These are phyloP conservation scores for Clathrospora elynae DNA, from an alignment of 2,329 filamentous ascomycete genomes.

Conservation along the genomic window DNA sequence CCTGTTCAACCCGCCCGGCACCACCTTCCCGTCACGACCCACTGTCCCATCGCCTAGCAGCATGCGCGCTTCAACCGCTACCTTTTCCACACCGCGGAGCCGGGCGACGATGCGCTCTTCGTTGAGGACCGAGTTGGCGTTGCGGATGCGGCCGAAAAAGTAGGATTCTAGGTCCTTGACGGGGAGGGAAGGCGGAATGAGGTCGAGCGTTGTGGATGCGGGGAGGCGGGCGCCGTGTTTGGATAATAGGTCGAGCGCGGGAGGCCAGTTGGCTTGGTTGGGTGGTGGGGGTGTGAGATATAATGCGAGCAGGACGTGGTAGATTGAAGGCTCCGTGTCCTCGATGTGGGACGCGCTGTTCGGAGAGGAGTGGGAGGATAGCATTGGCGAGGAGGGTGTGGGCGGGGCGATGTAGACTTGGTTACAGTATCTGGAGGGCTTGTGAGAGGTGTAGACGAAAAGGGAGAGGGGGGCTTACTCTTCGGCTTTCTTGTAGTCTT, in stretches of 20 bases:
- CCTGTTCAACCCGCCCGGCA: constrained; percentile 60
- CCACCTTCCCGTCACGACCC: constrained; percentile 57
- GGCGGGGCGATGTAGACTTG: constrained; percentile 67
- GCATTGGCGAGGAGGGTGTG: constrained; percentile 20
- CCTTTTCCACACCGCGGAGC: constrained; percentile 76
- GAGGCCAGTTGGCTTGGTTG: constrained; percentile 72
- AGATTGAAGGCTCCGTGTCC: constrained; percentile 75
- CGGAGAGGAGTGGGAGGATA: too few species aligned
- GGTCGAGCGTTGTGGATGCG: constrained; percentile 79
- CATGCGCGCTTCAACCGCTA: constrained; percentile 75
- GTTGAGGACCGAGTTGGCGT: constrained; percentile 80
- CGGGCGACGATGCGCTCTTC: constrained; percentile 78
- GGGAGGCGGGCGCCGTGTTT: constrained; percentile 91
- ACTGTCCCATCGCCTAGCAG: constrained; percentile 74
- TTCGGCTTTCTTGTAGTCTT: constrained; percentile 87
- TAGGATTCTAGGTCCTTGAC: constrained; percentile 84
- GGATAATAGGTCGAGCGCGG: constrained; percentile 85
- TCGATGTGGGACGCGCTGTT: too few species aligned
- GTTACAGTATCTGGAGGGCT: constrained; percentile 77
- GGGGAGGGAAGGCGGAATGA: constrained; percentile 81
- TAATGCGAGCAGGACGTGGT: constrained; percentile 85
- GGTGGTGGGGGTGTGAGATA: constrained; percentile 82
- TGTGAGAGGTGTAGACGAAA: constrained; percentile 1
- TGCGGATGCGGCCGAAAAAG: constrained; percentile 87
- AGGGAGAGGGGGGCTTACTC: constrained; percentile 61